Base-by-base conservation (phyloP, 768 basidiomycete genomes). In the Kwoniella bestiolae region DNA sequence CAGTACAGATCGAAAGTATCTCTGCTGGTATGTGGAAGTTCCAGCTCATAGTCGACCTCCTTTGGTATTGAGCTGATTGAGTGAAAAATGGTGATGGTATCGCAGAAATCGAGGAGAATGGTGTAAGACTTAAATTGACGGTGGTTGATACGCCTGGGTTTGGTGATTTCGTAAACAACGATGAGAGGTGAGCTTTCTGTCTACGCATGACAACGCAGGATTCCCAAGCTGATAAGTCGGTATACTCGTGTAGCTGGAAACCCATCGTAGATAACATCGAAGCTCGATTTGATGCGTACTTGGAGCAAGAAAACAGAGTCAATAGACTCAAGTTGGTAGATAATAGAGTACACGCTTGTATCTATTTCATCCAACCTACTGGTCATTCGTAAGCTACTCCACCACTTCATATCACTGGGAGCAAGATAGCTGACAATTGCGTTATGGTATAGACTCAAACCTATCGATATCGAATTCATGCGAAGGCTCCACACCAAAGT, bases 111-210 rank as follows among this genome's bases (percentile, higher is more conserved):
- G 95, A 98, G 84, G 96, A 99, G 85, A 95, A 91, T 66, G 95
- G 94, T 65, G 96, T 98, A 45, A 88, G 94, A 72, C 87, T 98
- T 47, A 93, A 94, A 79, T 84, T 99, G 62, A 98, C 94, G n/a
- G 95, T 99, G 67, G 96, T 99, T 69, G 96, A 99, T 81, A 99
- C 94, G 29, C 96, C 96, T 62, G 96, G 96, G 34, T 99, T 97
- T 78, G 96, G 96, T 67, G 96, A 99, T 82, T 98, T 96, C 82
- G 94, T 98, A 79, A 97, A 99, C 85, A 99, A 99, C 81, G 92
- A 96, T 74, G 93, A 96, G 78, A 94, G 94, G 93, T 92, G 68
- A 70, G 83, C 70, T 70, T 18, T 34, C 34, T 7, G 7, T 3
- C 28, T 3, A 28, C 4, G 23, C n/a, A n/a, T n/a, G n/a, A n/a